Percentiles rank a stretch among this genome's conserved stretches.
phyloP scores from a whole-genome alignment of 768 basidiomycete genomes.

The Lactarius indigo region DNA sequence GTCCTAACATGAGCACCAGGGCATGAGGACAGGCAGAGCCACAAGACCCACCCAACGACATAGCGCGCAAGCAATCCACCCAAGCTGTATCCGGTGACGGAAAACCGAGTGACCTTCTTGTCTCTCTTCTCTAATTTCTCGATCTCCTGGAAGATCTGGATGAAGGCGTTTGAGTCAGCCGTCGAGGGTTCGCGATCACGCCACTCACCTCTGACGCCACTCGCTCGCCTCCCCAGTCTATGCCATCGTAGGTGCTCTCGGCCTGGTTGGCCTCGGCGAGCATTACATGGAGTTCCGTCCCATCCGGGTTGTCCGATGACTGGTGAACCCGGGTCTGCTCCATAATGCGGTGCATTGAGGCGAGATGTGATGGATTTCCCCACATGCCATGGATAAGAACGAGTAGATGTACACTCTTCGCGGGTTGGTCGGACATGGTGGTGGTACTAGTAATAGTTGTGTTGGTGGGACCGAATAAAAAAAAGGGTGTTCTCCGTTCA shows the following conservation, averaged over 20 bases:
- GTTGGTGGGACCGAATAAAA: too few relatives aligned
- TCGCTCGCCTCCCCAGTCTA: constrained; percentile 81
- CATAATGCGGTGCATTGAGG: constrained; percentile 53
- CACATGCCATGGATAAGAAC: constrained; percentile 67
- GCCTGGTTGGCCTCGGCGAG: constrained; percentile 61
- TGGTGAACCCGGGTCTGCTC: constrained; percentile 38
- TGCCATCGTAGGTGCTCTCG: constrained; percentile 73
- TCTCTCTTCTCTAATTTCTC: constrained; percentile 49
- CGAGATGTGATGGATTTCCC: constrained; percentile 69
- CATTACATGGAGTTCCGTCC: constrained; percentile 55
- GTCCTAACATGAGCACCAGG: not conserved
- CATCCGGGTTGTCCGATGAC: constrained; percentile 33
- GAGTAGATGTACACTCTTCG: constrained; percentile 20
- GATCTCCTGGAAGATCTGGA: constrained; percentile 56
- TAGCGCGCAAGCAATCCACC: constrained; percentile 84
- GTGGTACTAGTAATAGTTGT: not conserved
- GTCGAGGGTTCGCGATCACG: not conserved
- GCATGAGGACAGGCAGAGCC: not conserved
- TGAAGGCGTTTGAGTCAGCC: not conserved
- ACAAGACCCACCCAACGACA: constrained; percentile 53
- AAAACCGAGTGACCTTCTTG: constrained; percentile 62
- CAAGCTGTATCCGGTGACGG: constrained; percentile 72
- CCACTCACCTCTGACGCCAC: constrained; percentile 68
- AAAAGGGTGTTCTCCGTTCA: too few relatives aligned
- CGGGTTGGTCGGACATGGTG: not conserved